Conservation (phyloP, 345 rosid genomes). For the Nasturtium officinale region DNA sequence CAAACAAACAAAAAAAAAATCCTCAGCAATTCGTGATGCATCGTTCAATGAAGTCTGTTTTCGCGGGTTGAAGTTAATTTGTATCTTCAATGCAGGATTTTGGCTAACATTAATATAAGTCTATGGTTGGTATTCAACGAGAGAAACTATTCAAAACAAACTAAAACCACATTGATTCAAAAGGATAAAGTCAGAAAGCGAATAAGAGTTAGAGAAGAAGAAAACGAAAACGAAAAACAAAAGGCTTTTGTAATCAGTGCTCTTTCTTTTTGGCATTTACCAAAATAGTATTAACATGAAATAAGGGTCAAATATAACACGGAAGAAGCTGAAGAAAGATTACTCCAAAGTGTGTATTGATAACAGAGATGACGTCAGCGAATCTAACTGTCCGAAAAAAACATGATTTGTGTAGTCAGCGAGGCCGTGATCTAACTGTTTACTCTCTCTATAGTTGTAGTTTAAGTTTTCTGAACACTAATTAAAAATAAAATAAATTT, state of each 20-base stretch:
- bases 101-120: neutral
- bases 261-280: conserved; percentile 9
- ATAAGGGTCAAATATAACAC: conserved; percentile 29
- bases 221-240: neutral
- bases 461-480: too few relatives aligned
- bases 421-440: conserved; percentile 34
- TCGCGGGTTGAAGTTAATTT: too few relatives aligned
- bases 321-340: conserved; percentile 29
- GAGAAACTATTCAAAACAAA: neutral
- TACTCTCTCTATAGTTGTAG: too few relatives aligned
- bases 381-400: conserved; percentile 31
- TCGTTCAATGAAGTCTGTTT: too few relatives aligned
- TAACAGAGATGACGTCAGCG: conserved; percentile 30
- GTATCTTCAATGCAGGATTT: too few relatives aligned
- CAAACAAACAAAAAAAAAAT: too few relatives aligned
- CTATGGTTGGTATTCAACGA: neutral
- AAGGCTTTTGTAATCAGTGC: conserved; percentile 33
- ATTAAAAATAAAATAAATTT: too few relatives aligned
- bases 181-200: neutral
- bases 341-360: conserved; percentile 15
- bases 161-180: neutral
- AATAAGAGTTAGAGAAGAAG: conserved; percentile 7
- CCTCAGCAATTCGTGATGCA: too few relatives aligned
- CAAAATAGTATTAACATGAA: neutral
- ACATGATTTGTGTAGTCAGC: conserved; percentile 20